Conservation (phyloP, 495 filamentous ascomycete genomes). For the Oleoguttula mirabilis region DNA sequence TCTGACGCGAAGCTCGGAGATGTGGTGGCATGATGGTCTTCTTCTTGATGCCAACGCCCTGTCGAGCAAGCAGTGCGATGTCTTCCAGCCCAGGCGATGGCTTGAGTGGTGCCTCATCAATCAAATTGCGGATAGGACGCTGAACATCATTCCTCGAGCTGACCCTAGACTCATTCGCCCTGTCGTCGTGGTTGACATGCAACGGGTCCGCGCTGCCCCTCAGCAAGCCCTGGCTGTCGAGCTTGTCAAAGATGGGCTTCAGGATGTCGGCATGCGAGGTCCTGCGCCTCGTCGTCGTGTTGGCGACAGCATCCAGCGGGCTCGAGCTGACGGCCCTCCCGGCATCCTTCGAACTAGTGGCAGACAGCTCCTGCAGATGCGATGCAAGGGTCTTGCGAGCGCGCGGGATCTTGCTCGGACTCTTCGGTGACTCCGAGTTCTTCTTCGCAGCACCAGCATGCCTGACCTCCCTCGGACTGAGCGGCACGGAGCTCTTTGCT, state of each 20-base stretch:
- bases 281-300: constrained; percentile 5
- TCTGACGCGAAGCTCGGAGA: background rate
- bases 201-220: too few relatives aligned
- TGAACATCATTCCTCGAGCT: too few relatives aligned
- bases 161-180: too few relatives aligned
- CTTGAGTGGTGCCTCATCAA: too few relatives aligned
- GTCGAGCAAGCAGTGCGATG: background rate
- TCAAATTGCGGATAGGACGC: too few relatives aligned
- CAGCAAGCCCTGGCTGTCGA: constrained; percentile 4
- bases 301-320: background rate
- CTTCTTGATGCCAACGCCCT: constrained; percentile 2
- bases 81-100: background rate
- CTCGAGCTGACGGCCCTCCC: background rate
- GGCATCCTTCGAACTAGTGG: background rate
- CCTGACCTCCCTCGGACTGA: too few relatives aligned
- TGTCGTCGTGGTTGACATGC: too few relatives aligned
- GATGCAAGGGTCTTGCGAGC: background rate
- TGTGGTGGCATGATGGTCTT: background rate
- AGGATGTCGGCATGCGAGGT: constrained; percentile 13
- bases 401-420: background rate
- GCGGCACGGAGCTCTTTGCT: background rate
- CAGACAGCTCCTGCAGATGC: background rate
- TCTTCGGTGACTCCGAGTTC: background rate
- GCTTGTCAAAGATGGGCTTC: constrained; percentile 12
- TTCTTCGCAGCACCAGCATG: background rate